These are phyloP conservation scores for Niveomyces coronatus DNA, from an alignment of 2,329 filamentous ascomycete genomes.

Conservation along the genomic window DNA sequence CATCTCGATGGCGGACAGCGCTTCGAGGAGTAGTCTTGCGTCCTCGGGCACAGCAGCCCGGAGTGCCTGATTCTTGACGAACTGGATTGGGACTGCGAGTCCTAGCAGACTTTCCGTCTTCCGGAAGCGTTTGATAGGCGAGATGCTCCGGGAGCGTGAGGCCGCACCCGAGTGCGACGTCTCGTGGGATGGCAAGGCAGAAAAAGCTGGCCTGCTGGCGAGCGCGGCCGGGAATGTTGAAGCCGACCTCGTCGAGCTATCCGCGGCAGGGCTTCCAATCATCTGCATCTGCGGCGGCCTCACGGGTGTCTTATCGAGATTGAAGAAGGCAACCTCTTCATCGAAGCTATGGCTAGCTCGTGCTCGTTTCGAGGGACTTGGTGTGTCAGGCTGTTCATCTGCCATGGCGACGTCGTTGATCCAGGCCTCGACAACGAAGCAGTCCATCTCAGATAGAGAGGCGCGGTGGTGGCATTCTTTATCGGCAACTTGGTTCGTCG, in stretches of 20 bases:
- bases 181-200: background rate
- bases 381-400: background rate
- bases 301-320: background rate
- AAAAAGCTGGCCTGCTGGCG: background rate
- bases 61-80: background rate
- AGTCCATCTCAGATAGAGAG: background rate
- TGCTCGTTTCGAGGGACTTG: constrained; percentile 1
- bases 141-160: background rate
- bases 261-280: background rate
- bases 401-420: constrained; percentile 1
- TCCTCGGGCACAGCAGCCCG: background rate
- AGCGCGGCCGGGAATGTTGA: background rate
- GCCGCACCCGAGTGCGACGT: background rate
- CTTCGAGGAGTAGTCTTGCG: background rate
- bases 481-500: background rate
- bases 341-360: background rate
- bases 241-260: background rate
- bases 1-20: background rate
- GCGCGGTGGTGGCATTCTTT: background rate
- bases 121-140: background rate
- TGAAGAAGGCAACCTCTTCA: background rate
- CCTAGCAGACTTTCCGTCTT: background rate
- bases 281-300: background rate
- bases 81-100: background rate
- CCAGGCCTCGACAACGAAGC: background rate